Conservation (phyloP, 208 protist species). For the Angomonas deanei region DNA sequence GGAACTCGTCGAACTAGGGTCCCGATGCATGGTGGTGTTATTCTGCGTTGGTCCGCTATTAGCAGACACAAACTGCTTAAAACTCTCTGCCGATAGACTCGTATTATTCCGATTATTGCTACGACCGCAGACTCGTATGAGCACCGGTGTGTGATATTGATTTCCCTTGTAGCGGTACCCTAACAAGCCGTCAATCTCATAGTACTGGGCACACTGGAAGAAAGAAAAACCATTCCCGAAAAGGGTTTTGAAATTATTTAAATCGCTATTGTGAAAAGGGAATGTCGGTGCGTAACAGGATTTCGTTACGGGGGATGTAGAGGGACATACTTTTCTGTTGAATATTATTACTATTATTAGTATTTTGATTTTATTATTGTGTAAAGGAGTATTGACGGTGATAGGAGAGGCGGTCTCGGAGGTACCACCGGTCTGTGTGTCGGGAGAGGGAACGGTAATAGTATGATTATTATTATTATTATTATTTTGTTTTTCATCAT, state of each 20-base stretch:
- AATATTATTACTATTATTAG: too few species aligned
- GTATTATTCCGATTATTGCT: too few species aligned
- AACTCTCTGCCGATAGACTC: too few species aligned
- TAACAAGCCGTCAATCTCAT: conserved; percentile 53
- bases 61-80: too few species aligned
- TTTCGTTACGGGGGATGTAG: conserved; percentile 22
- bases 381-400: too few species aligned
- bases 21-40: too few species aligned
- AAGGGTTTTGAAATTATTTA: conserved; percentile 43
- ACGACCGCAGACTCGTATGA: conserved; percentile 42
- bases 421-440: too few species aligned
- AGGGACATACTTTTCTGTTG: too few species aligned
- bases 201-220: conserved; percentile 35
- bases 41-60: too few species aligned
- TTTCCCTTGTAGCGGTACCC: conserved; percentile 56
- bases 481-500: not conserved
- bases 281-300: conserved; percentile 17
- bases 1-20: too few species aligned
- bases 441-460: not conserved
- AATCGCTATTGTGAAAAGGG: conserved; percentile 26
- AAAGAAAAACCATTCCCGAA: conserved; percentile 61
- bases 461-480: conserved; percentile 9
- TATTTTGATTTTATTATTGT: too few species aligned
- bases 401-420: too few species aligned
- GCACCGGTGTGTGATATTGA: conserved; percentile 72